A percentile compares a stretch with the other conserved stretches of the same genome.
Conservation (phyloP, 2,329 filamentous ascomycete species). For the Fusarium armeniacum region DNA sequence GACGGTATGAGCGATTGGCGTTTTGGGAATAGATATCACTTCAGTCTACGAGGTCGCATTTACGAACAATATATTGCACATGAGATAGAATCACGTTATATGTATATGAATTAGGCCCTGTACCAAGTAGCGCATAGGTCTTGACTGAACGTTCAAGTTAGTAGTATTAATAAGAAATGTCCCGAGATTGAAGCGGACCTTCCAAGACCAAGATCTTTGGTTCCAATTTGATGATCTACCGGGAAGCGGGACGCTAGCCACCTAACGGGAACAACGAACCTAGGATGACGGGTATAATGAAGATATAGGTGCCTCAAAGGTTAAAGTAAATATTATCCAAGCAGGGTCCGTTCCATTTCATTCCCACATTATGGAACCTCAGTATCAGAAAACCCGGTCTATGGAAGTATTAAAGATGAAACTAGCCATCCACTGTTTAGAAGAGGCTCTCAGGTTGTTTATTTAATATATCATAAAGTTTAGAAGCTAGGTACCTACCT, state of each 20-base stretch:
- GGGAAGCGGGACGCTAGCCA: not conserved
- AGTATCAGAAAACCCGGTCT: not conserved
- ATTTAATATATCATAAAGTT: not conserved
- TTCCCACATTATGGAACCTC: not conserved
- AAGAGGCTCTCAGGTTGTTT: not conserved
- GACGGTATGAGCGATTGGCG: slow-evolving; percentile 25
- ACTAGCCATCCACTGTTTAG: not conserved
- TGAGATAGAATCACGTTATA: not conserved
- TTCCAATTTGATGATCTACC: slow-evolving; percentile 16
- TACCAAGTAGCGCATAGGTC: not conserved
- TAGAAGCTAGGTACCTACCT: not conserved
- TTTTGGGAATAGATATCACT: slow-evolving; percentile 17
- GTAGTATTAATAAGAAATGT: slow-evolving; percentile 8
- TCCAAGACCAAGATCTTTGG: slow-evolving; percentile 9
- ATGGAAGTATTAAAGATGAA: not conserved
- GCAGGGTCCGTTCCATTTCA: not conserved
- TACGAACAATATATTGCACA: not conserved
- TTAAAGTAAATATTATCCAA: not conserved
- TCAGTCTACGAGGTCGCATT: slow-evolving; percentile 1
- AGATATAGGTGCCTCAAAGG: not conserved
- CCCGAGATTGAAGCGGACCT: slow-evolving; percentile 1
- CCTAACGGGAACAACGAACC: not conserved
- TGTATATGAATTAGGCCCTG: not conserved
- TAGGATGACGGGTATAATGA: not conserved
- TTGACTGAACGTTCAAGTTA: not conserved